Evolutionary conservation across 768 basidiomycete genomes (phyloP), one percentile per base, ranked within the genome.

Genomic region (Lactifluus subvellereus): DNA sequence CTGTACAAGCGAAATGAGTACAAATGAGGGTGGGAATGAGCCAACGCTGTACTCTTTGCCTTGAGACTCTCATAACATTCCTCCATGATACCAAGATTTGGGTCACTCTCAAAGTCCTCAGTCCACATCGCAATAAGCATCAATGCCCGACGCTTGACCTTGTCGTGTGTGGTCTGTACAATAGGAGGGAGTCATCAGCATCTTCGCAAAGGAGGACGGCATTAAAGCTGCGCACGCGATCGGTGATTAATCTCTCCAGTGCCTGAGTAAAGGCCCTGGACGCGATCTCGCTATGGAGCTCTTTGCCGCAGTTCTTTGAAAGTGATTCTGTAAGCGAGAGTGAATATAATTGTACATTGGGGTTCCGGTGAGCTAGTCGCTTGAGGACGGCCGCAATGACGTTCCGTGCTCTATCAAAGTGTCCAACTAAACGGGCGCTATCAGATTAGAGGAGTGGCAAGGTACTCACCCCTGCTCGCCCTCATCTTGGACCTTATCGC

Each of bases 261-360:
- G 88, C 89, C 68, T 88, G 85, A 1, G 94, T 98, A 78, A 97
- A 99, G 3, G 91, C 89, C 56, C 91, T 83, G 22, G 89, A 91
- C 0, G 93, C 87, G 55, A 99, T 79, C 74, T 99, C 96, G 51
- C 88, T 81, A 72, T 94, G 85, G 11, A 98, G 76, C 30, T 84
- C 80, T 66, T 88, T 80, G 2, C 85, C 84, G 68, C 92, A 92
- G 75, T 99, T 99, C 82, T 95, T 96, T 42, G 88, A 86, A 11
- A 99, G 80, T 0, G 94, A 84, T 71, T 98, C 96, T 2, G 88
- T 82, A 18, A 98, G 80, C 1, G 91, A 84, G 5, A 99, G 83
- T 6, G 96, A 84, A 71, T 95, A 98, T 1, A 98, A 82, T 75
- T 99, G 97, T 2, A 99, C 97, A 68, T 96, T 99, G 2, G 97